Percentiles rank a stretch among this genome's conserved stretches.
Evolutionary conservation across 768 basidiomycete genomes (phyloP).

Genomic region (Termitomyces sp.): DNA sequence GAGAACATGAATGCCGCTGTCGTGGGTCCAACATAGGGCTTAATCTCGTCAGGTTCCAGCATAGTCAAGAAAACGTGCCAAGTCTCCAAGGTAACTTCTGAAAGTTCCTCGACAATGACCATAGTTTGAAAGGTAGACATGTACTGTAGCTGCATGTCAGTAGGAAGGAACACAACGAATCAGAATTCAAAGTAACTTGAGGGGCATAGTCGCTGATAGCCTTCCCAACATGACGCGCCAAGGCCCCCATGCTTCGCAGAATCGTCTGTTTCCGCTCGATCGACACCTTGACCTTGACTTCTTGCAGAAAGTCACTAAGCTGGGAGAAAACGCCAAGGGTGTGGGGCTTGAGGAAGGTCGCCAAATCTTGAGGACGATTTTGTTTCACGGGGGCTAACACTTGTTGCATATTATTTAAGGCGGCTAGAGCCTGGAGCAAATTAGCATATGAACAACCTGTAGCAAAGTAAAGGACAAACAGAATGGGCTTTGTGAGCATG

Average conservation of each 20-base stretch:
- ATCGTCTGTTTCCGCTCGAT: constrained; percentile 67
- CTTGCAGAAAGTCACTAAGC: constrained; percentile 84
- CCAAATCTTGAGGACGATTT: constrained; percentile 33
- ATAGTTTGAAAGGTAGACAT: constrained; percentile 95
- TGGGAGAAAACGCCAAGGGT: constrained; percentile 83
- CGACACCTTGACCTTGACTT: constrained; percentile 72
- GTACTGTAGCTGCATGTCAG: constrained; percentile 46
- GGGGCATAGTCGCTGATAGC: constrained; percentile 74
- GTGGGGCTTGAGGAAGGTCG: constrained; percentile 61
- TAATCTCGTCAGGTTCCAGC: constrained; percentile 62
- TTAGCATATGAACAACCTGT: background rate
- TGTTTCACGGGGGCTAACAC: constrained; percentile 29
- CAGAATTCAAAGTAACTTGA: constrained; percentile 51
- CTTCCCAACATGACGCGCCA: constrained; percentile 67
- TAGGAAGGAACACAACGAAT: background rate
- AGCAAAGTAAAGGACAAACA: constrained; percentile 29
- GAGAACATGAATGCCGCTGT: constrained; percentile 76
- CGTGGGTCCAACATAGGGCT: constrained; percentile 81
- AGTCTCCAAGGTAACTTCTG: constrained; percentile 70
- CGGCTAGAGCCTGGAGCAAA: constrained; percentile 26
- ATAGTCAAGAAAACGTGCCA: constrained; percentile 77
- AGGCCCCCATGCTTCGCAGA: constrained; percentile 67
- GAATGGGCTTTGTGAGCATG: constrained; percentile 48
- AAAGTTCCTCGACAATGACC: constrained; percentile 67
- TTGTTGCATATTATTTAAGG: constrained; percentile 37